Evolutionary conservation across 257 asterid genomes (phyloP), one percentile per base, ranked within the genome.

Genomic region (Knoxia roxburghii): DNA sequence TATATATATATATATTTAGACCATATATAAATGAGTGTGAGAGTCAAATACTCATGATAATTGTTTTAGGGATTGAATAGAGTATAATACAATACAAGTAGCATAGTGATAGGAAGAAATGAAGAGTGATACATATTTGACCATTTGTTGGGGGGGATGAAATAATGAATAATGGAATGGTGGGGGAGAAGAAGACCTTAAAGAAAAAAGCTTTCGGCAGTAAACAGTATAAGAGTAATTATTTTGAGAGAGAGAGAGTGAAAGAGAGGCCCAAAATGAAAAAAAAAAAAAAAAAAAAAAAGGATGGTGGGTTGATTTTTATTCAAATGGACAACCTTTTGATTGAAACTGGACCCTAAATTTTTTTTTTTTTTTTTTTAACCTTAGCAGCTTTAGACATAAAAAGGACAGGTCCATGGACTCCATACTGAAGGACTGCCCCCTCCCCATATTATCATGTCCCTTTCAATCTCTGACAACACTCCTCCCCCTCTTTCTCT

Each of bases 371-470:
- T n/a, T n/a, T n/a, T n/a, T n/a, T n/a, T n/a, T n/a, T n/a, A n/a
- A 63, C 69, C 54, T 32, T 46, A 82, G 76, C 87, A 79, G 86
- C 83, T 82, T 86, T 79, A 77, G 83, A 79, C 77, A 73, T 59
- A 80, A 77, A 79, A 83, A 83, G 81, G 86, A 79, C 88, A 78
- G 71, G 73, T 75, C 89, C 35, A 77, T 80, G 78, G 86, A 72
- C 55, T 73, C 91, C 88, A 80, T 78, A 62, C 91, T 54, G 77
- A 73, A 73, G 73, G 80, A 75, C 80, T 78, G 83, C 83, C 84
- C 70, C 79, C 9, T 65, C 69, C 83, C 87, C 94, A 84, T 82
- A 68, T 82, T 77, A 78, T 81, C 73, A 70, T 86, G 88, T 82
- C 88, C 72, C 76, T 81, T 69, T 86, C 81, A 15, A 7, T 50